Evolutionary conservation across 768 basidiomycete species (phyloP).

Genomic region (Collybiopsis luxurians): DNA sequence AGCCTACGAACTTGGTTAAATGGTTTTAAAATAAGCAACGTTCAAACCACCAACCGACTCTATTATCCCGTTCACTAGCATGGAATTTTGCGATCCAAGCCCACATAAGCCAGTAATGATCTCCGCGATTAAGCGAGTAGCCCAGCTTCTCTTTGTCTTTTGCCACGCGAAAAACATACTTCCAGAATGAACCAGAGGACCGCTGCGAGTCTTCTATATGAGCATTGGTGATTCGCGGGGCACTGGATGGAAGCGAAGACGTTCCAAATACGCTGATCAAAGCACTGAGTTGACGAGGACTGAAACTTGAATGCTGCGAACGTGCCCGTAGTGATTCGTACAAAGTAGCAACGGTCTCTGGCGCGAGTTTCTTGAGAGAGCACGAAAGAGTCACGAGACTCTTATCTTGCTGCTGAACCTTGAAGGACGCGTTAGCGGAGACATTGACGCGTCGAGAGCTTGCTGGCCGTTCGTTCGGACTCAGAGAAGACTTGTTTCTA

Average conservation of each 20-base stretch:
- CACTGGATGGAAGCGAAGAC: conserved; percentile 34
- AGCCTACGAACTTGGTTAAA: neutral
- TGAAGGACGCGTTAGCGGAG: too few relatives aligned
- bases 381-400: neutral
- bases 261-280: conserved; percentile 51
- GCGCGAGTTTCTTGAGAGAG: conserved; percentile 15
- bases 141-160: conserved; percentile 39
- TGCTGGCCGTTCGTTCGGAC: too few relatives aligned
- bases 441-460: too few relatives aligned
- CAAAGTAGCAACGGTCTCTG: conserved; percentile 34
- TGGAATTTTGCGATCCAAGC: conserved; percentile 33
- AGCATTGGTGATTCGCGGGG: conserved; percentile 19
- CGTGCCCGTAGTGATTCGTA: conserved; percentile 35
- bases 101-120: conserved; percentile 64
- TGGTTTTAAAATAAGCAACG: neutral
- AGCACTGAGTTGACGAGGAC: conserved; percentile 31
- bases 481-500: too few relatives aligned
- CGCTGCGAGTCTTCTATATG: conserved; percentile 22
- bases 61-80: conserved; percentile 17
- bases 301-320: conserved; percentile 31
- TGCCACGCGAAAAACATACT: conserved; percentile 42
- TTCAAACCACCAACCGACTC: neutral
- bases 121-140: conserved; percentile 34
- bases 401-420: neutral
- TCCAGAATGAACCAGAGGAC: conserved; percentile 40